phyloP scores from a whole-genome alignment of 2,329 filamentous ascomycete species.

The Sclerotinia nivalis region DNA sequence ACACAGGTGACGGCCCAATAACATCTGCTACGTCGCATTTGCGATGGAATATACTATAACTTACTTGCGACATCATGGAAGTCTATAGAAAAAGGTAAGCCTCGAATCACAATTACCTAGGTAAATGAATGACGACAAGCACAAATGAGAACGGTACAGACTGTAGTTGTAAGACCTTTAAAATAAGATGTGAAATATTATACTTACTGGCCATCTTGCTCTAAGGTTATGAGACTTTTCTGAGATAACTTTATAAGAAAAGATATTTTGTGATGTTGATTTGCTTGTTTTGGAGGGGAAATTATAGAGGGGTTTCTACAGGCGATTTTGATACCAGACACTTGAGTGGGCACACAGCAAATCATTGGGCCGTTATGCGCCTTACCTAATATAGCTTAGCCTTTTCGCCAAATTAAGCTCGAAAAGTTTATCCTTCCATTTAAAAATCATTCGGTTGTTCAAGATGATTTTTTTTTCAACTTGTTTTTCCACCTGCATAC shows the following conservation, averaged over 20 bases:
- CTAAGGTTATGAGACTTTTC: constrained; percentile 3
- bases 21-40: background rate
- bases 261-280: constrained; percentile 20
- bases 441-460: background rate
- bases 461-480: no score
- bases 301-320: constrained; percentile 23
- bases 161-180: background rate
- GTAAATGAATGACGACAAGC: background rate
- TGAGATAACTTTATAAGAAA: background rate
- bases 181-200: background rate
- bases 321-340: constrained; percentile 21
- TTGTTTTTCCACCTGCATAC: background rate
- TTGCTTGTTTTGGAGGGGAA: constrained; percentile 21
- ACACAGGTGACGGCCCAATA: background rate
- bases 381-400: constrained; percentile 1
- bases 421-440: constrained; percentile 12
- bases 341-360: constrained; percentile 1
- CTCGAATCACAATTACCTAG: constrained; percentile 16
- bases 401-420: constrained; percentile 10
- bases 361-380: constrained; percentile 7
- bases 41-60: constrained; percentile 26
- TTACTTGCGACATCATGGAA: constrained; percentile 47
- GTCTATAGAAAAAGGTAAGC: constrained; percentile 40
- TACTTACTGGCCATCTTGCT: constrained; percentile 41
- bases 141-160: background rate